A percentile compares a stretch with the other conserved stretches of the same genome.
Evolutionary conservation across 495 filamentous ascomycete species (phyloP).

Genomic region (Ramalina peruviana): DNA sequence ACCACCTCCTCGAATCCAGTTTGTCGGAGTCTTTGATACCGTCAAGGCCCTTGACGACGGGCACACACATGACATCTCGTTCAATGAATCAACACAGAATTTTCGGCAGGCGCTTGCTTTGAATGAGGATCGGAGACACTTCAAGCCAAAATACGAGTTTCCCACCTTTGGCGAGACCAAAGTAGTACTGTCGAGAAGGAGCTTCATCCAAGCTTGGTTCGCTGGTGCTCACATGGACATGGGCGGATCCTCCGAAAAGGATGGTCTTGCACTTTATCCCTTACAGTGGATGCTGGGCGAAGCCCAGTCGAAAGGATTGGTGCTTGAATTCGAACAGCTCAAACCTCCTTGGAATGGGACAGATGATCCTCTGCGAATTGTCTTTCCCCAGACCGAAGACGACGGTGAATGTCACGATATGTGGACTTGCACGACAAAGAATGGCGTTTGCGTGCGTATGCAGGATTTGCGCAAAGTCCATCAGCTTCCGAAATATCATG

Average conservation of each 20-base stretch:
- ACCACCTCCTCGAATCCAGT: constrained; percentile 33
- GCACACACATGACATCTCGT: constrained; percentile 1
- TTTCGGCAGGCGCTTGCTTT: constrained; percentile 45
- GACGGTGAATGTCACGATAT: neutral
- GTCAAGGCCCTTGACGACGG: constrained; percentile 26
- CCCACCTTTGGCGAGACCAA: neutral
- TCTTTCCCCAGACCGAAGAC: neutral
- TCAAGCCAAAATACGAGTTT: constrained; percentile 29
- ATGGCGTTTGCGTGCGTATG: constrained; percentile 16
- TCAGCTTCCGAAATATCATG: constrained; percentile 3
- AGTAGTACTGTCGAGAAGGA: neutral
- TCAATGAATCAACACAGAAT: constrained; percentile 22
- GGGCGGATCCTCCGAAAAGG: constrained; percentile 26
- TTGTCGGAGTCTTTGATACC: constrained; percentile 46
- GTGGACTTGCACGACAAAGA: constrained; percentile 10
- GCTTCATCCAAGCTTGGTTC: constrained; percentile 37
- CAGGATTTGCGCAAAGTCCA: constrained; percentile 16
- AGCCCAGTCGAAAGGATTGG: constrained; percentile 14
- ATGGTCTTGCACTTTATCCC: constrained; percentile 23
- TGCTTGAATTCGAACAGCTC: constrained; percentile 3
- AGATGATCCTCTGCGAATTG: constrained; percentile 8
- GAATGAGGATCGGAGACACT: constrained; percentile 38
- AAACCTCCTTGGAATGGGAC: constrained; percentile 1
- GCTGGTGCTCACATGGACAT: constrained; percentile 35
- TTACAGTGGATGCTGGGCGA: constrained; percentile 26